Evolutionary conservation across 306 rosid species (phyloP).

Genomic region (Corylus heterophylla): DNA sequence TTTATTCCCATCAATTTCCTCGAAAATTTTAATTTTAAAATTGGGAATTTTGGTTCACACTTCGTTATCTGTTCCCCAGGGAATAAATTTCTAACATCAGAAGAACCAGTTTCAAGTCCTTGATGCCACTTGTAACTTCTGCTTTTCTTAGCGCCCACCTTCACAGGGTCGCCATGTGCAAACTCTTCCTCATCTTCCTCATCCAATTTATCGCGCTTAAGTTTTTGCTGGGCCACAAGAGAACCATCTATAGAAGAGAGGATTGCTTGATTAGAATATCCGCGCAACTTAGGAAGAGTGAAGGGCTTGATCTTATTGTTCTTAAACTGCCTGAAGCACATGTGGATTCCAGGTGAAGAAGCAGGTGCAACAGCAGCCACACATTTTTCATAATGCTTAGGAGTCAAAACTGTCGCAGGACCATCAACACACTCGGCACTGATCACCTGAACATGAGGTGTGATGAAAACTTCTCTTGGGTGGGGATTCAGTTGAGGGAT

Average conservation of each 20-base stretch:
- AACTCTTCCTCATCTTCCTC: slow-evolving; percentile 47
- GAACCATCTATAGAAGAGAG: slow-evolving; percentile 48
- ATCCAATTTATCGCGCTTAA: slow-evolving; percentile 29
- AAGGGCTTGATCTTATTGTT: slow-evolving; percentile 66
- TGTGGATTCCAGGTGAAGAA: slow-evolving; percentile 51
- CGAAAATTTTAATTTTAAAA: slow-evolving; percentile 57
- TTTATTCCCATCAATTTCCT: slow-evolving; percentile 47
- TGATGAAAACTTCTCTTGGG: slow-evolving; percentile 75
- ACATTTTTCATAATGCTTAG: slow-evolving; percentile 71
- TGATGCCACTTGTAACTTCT: slow-evolving; percentile 40
- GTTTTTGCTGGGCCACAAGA: slow-evolving; percentile 41
- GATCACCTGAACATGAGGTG: slow-evolving; percentile 82
- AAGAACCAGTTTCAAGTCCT: slow-evolving; percentile 38
- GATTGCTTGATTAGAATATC: slow-evolving; percentile 64
- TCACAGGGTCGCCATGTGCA: slow-evolving; percentile 40
- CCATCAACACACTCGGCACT: slow-evolving; percentile 79
- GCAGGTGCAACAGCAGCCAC: slow-evolving; percentile 30
- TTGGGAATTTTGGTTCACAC: slow-evolving; percentile 47
- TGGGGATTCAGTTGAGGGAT: slow-evolving; percentile 61
- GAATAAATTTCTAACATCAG: slow-evolving; percentile 32
- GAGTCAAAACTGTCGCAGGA: slow-evolving; percentile 75
- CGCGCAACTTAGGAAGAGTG: slow-evolving; percentile 60
- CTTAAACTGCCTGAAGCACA: slow-evolving; percentile 68
- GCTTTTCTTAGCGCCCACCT: slow-evolving; percentile 43
- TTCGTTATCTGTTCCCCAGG: slow-evolving; percentile 31